A percentile compares a stretch with the other conserved stretches of the same genome.
phyloP scores from a whole-genome alignment of 2,329 filamentous ascomycete species.

The Colletotrichum spinosum region DNA sequence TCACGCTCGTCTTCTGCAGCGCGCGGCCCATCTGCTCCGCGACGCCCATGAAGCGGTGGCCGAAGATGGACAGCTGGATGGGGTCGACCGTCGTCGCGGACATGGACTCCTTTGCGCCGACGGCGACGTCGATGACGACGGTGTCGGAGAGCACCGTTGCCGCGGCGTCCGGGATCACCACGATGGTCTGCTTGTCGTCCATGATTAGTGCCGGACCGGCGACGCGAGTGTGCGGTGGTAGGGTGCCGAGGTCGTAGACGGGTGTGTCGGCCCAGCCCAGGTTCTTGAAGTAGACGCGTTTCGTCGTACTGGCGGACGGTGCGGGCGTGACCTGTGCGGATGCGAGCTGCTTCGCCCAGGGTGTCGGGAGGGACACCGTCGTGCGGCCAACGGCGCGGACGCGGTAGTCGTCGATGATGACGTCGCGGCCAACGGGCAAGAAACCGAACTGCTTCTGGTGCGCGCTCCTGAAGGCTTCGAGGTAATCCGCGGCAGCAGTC shows the following conservation, averaged over 20 bases:
- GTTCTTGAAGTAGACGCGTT: conserved; percentile 38
- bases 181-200: conserved; percentile 77
- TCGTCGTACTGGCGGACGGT: conserved; percentile 25
- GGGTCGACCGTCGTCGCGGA: conserved; percentile 64
- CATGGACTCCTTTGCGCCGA: conserved; percentile 30
- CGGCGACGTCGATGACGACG: conserved; percentile 56
- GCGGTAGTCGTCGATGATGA: conserved; percentile 56
- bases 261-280: conserved; percentile 61
- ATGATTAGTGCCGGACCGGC: conserved; percentile 76
- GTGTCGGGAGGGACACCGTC: conserved; percentile 21
- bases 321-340: conserved; percentile 3
- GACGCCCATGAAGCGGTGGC: conserved; percentile 85
- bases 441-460: conserved; percentile 58
- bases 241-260: conserved; percentile 74
- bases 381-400: conserved; percentile 51
- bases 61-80: conserved; percentile 81
- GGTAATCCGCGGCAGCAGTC: conserved; percentile 43
- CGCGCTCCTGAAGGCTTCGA: conserved; percentile 48
- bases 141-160: conserved; percentile 55
- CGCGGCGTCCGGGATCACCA: conserved; percentile 71
- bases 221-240: conserved; percentile 70
- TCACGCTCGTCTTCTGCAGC: conserved; percentile 82
- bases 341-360: conserved; percentile 28
- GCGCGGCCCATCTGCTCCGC: conserved; percentile 86
- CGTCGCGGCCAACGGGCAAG: conserved; percentile 48